phyloP scores from a whole-genome alignment of 2,329 filamentous ascomycete genomes.

The Fusarium chuoi region DNA sequence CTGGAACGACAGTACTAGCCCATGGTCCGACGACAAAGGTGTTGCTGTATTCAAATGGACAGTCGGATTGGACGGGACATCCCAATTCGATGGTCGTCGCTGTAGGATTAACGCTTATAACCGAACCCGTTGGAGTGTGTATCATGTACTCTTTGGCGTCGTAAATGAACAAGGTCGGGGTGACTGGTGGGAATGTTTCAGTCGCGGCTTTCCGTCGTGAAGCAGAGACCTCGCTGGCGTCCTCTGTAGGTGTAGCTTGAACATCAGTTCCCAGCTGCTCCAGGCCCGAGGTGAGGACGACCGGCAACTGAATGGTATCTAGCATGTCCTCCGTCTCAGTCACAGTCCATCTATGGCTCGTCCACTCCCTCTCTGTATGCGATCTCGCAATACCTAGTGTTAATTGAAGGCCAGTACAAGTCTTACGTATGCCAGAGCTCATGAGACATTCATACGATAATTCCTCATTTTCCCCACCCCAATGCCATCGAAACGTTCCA shows the following conservation, averaged over 20 bases:
- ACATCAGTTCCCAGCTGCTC: neutral
- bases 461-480: neutral
- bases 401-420: neutral
- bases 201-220: neutral
- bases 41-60: neutral
- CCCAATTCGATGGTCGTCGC: neutral
- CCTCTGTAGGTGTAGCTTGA: neutral
- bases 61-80: neutral
- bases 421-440: neutral
- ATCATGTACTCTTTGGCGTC: neutral
- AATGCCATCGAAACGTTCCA: neutral
- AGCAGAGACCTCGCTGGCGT: neutral
- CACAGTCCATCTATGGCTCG: neutral
- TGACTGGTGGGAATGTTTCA: neutral
- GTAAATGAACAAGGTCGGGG: neutral
- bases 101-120: neutral
- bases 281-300: neutral
- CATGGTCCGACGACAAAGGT: constrained; percentile 13
- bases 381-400: neutral
- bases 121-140: neutral
- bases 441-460: neutral
- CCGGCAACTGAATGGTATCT: neutral
- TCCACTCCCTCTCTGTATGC: neutral
- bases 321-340: neutral
- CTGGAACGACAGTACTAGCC: neutral